Evolutionary conservation across 1,139 yeast species (phyloP), one percentile per base, ranked within the genome.

Genomic region (Yamadazyma membranifaciens): DNA sequence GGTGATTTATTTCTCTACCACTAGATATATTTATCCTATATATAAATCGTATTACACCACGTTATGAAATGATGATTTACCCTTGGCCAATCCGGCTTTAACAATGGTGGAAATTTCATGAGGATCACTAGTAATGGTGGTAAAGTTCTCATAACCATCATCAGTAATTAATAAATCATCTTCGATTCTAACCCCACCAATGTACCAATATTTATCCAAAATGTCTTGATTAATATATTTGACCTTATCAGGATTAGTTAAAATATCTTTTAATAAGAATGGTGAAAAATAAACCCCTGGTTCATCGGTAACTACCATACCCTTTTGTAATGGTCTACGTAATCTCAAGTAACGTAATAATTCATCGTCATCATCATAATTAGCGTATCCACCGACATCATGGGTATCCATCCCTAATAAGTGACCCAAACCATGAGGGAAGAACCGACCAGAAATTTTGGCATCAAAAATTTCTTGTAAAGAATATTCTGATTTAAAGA

Each of bases 111-210:
- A 75, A 42, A 92, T 83, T 59, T 89, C 95, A 9, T 71, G 75
- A 1, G 97, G 91, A 58, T 91, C 95, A 43, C 85, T 83, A 2
- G 97, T 87, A 43, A 91, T 80, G 31, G 78, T 74, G 3, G 97
- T 92, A 44, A 91, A 67, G 54, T 87, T 86, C 55, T 89, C 95
- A 56, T 62, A 80, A 0, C 98, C 98, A 41, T 65, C 67, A 39
- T 73, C 73, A 2, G 96, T 87, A 37, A 92, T 83, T 38, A 87
- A 67, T 37, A 92, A 78, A 56, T 91, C 97, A 58, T 92, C 98
- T 62, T 92, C 98, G 46, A 92, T 88, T 62, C 98, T 80, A 6
- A 92, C 96, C 37, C 98, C 98, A 16, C 98, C 98, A 45, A 92
- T 80, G 49, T 83, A 78, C 84, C 86, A 80, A 63, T 89, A 92